phyloP scores from a whole-genome alignment of 192 early-diverging fungal species.

The Backusella sp. region DNA sequence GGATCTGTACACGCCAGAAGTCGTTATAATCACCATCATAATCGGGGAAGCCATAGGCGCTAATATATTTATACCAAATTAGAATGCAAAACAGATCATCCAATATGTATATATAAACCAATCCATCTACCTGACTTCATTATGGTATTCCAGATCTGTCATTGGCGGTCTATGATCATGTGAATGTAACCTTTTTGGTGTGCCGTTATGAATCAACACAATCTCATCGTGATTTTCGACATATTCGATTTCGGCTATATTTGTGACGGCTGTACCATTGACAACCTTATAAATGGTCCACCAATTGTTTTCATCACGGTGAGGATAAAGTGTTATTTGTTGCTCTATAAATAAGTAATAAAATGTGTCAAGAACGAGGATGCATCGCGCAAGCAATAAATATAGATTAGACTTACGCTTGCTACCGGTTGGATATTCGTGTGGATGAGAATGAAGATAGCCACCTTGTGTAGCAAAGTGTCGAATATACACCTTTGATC shows the following conservation, averaged over 20 bases:
- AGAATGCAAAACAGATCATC: background rate
- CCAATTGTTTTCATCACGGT: slow-evolving; percentile 86
- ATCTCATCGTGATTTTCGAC: slow-evolving; percentile 75
- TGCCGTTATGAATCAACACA: slow-evolving; percentile 64
- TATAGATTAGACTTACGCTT: slow-evolving; percentile 58
- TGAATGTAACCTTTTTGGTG: slow-evolving; percentile 64
- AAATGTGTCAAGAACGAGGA: background rate
- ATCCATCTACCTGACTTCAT: slow-evolving; percentile 58
- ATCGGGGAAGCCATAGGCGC: slow-evolving; percentile 66
- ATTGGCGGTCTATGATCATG: slow-evolving; percentile 71
- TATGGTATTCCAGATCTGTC: slow-evolving; percentile 72
- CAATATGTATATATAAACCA: background rate
- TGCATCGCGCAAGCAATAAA: background rate
- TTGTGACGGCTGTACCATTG: slow-evolving; percentile 19
- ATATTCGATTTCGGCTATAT: slow-evolving; percentile 47
- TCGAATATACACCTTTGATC: slow-evolving; percentile 64
- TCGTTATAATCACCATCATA: slow-evolving; percentile 92
- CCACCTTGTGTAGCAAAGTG: slow-evolving; percentile 78
- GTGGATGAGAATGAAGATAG: slow-evolving; percentile 78
- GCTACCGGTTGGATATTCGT: slow-evolving; percentile 73
- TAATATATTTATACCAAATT: background rate
- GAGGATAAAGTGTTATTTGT: slow-evolving; percentile 81
- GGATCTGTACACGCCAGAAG: slow-evolving; percentile 85
- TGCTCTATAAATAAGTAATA: slow-evolving; percentile 53
- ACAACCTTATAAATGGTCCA: slow-evolving; percentile 64